Evolutionary conservation across 805 yeast species (phyloP).

Genomic region (Lipomyces orientalis): DNA sequence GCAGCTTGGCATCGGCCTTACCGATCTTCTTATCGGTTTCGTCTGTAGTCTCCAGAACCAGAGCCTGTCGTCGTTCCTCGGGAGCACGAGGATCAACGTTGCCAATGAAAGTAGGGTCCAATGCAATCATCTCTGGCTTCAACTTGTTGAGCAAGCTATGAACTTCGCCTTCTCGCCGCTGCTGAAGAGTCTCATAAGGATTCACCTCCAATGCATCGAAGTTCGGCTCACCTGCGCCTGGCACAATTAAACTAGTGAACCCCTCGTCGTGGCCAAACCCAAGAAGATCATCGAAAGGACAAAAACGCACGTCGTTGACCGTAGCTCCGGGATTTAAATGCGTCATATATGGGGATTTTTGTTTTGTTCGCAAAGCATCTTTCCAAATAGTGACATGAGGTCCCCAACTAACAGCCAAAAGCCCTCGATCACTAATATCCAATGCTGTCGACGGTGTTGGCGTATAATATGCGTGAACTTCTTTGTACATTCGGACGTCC

Average conservation of each 20-base stretch:
- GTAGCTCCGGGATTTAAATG: constrained; percentile 82
- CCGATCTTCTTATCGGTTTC: constrained; percentile 45
- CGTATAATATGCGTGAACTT: constrained; percentile 62
- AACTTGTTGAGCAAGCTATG: constrained; percentile 82
- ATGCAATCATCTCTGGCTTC: constrained; percentile 87
- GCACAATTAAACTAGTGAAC: constrained; percentile 82
- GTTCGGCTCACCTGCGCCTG: constrained; percentile 98
- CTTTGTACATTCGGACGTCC: constrained; percentile 88
- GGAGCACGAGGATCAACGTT: constrained; percentile 75
- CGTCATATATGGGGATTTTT: constrained; percentile 87
- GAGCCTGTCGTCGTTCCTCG: constrained; percentile 65
- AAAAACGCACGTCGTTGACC: constrained; percentile 70
- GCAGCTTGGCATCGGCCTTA: constrained; percentile 57
- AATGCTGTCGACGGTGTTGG: constrained; percentile 87
- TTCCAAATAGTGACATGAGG: constrained; percentile 96
- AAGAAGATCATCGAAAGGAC: constrained; percentile 95
- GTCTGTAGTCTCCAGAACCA: constrained; percentile 48
- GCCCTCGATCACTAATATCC: constrained; percentile 84
- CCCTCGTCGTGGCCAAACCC: constrained; percentile 86
- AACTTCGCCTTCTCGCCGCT: constrained; percentile 92
- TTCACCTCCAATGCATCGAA: constrained; percentile 91
- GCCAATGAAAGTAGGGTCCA: constrained; percentile 90
- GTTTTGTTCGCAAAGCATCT: constrained; percentile 71
- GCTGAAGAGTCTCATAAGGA: constrained; percentile 89
- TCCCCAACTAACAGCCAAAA: constrained; percentile 91